These are phyloP conservation scores for Pythium plurisporium DNA, from an alignment of 352 stramenopile genomes.

Conservation along the genomic window DNA sequence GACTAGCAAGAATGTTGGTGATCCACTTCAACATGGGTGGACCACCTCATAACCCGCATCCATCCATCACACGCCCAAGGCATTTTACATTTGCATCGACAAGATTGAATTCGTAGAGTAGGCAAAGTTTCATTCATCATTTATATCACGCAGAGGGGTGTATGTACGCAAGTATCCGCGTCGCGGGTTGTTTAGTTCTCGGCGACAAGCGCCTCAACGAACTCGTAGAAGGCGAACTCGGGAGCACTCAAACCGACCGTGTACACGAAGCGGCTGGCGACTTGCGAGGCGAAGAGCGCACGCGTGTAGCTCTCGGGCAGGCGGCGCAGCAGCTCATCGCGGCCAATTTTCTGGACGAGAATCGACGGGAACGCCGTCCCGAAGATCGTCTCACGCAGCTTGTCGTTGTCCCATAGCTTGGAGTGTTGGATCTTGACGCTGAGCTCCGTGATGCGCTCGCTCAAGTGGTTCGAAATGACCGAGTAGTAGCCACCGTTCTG, in stretches of 20 bases:
- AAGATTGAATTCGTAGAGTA: too few species aligned
- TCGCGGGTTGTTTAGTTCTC: conserved; percentile 21
- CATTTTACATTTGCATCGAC: too few species aligned
- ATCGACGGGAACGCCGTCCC: conserved; percentile 72
- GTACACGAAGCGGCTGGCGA: conserved; percentile 82
- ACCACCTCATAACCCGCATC: too few species aligned
- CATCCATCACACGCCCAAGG: too few species aligned
- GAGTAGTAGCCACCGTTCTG: conserved; percentile 64
- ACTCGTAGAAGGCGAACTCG: conserved; percentile 87
- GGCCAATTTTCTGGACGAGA: conserved; percentile 45
- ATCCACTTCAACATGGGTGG: too few species aligned
- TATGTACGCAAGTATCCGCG: too few species aligned
- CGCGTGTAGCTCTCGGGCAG: conserved; percentile 77
- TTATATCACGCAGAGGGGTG: neutral
- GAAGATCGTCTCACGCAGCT: conserved; percentile 69
- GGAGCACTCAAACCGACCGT: conserved; percentile 56
- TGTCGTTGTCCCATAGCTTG: conserved; percentile 61
- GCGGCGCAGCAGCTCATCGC: conserved; percentile 62
- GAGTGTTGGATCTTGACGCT: conserved; percentile 81
- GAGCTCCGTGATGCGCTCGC: conserved; percentile 76
- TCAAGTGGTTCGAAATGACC: conserved; percentile 70
- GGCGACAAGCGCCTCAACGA: conserved; percentile 52
- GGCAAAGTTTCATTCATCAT: neutral
- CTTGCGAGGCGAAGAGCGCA: conserved; percentile 76
- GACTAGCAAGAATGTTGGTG: too few species aligned